phyloP scores from a whole-genome alignment of 164 flowering plant genomes.

The Saururus chinensis region DNA sequence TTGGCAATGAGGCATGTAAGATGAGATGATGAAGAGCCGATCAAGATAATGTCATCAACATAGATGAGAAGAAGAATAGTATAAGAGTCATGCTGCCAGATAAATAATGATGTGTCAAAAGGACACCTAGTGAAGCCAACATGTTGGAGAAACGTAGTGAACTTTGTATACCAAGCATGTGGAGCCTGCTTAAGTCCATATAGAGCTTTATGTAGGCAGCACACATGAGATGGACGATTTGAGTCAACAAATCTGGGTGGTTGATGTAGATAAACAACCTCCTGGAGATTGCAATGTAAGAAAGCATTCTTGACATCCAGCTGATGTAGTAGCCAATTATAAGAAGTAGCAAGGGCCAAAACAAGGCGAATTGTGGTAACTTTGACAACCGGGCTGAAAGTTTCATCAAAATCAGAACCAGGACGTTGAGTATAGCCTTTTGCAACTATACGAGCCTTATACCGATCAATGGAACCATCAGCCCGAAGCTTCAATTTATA shows the following conservation, averaged over 20 bases:
- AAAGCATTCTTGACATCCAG: too few species aligned
- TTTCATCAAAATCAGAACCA: background rate
- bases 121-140: background rate
- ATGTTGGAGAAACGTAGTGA: background rate
- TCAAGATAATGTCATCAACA: background rate
- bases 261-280: background rate
- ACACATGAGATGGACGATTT: background rate
- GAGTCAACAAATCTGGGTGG: background rate
- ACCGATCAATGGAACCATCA: background rate
- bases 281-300: background rate
- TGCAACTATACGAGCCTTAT: background rate
- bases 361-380: too few species aligned
- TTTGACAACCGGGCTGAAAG: too few species aligned
- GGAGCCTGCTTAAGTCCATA: background rate
- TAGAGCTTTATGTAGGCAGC: background rate
- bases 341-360: too few species aligned
- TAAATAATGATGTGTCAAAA: background rate
- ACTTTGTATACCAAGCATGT: background rate
- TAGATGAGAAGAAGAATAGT: background rate
- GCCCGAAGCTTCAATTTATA: background rate
- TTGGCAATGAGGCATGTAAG: too few species aligned
- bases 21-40: too few species aligned
- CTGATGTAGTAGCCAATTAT: too few species aligned
- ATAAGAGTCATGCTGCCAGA: background rate
- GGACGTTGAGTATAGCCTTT: background rate